Conservation (phyloP, 768 basidiomycete species). For the Amyloporia xantha region DNA sequence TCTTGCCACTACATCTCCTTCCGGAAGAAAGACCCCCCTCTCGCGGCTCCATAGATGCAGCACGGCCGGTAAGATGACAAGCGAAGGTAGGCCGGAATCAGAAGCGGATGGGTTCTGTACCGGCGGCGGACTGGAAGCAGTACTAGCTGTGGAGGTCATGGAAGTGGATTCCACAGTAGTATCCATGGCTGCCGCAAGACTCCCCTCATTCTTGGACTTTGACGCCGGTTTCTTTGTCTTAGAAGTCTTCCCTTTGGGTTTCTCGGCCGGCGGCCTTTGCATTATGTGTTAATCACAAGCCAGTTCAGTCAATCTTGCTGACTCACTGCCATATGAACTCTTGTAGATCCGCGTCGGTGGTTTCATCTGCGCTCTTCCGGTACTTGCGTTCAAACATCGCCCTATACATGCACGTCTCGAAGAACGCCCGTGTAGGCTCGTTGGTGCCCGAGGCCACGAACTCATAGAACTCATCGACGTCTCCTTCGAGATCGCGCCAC, state of each 20-base stretch:
- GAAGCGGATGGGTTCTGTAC: slow-evolving; percentile 4
- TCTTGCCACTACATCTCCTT: slow-evolving; percentile 48
- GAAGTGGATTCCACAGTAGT: slow-evolving; percentile 5
- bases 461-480: slow-evolving; percentile 90
- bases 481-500: slow-evolving; percentile 90
- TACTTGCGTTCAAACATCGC: slow-evolving; percentile 97
- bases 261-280: slow-evolving; percentile 18
- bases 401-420: slow-evolving; percentile 90
- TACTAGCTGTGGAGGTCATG: background rate
- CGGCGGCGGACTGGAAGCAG: slow-evolving; percentile 13
- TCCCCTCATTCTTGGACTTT: slow-evolving; percentile 10
- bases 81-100: slow-evolving; percentile 13
- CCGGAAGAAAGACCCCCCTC: slow-evolving; percentile 40
- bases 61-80: slow-evolving; percentile 41
- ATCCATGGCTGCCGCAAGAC: slow-evolving; percentile 6
- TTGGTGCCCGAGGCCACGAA: slow-evolving; percentile 78
- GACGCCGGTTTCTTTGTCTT: slow-evolving; percentile 10
- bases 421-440: slow-evolving; percentile 74
- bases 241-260: slow-evolving; percentile 13
- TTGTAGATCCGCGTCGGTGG: slow-evolving; percentile 60
- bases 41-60: slow-evolving; percentile 59
- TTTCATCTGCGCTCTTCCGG: slow-evolving; percentile 60
- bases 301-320: background rate
- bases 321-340: slow-evolving; percentile 81
- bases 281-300: background rate